A percentile compares a stretch with the other conserved stretches of the same genome.
phyloP scores from a whole-genome alignment of 495 filamentous ascomycete species.

The Aspergillus steynii region DNA sequence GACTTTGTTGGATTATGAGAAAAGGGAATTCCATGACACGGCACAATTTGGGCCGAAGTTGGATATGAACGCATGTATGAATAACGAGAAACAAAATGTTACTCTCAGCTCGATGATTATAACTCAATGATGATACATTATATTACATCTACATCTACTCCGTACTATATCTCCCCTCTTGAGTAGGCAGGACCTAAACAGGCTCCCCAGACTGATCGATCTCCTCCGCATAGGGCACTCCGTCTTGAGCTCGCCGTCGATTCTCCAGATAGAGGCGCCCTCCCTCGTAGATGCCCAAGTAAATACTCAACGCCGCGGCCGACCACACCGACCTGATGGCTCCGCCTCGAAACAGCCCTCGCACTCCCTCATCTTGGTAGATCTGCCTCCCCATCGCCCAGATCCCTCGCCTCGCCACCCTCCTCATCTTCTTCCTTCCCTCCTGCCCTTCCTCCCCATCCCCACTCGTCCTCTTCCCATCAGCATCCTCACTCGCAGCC shows the following conservation, averaged over 20 bases:
- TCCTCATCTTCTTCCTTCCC: too few relatives aligned
- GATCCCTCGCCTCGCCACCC: conserved; percentile 15
- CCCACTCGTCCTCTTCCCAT: conserved; percentile 7
- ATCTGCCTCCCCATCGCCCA: conserved; percentile 63
- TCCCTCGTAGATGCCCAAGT: conserved; percentile 83
- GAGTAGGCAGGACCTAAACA: too few relatives aligned
- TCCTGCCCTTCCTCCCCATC: conserved; percentile 24
- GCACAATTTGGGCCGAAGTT: neutral
- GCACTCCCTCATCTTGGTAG: conserved; percentile 60
- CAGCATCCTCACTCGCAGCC: conserved; percentile 35
- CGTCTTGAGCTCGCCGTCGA: conserved; percentile 17
- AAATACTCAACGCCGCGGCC: conserved; percentile 74
- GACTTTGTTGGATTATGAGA: conserved; percentile 6
- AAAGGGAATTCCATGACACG: neutral
- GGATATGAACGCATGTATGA: conserved; percentile 3
- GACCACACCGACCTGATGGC: conserved; percentile 77
- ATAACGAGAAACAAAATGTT: neutral
- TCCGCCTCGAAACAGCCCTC: conserved; percentile 77
- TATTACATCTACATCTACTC: neutral
- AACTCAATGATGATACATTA: neutral
- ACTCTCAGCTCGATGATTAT: conserved; percentile 4
- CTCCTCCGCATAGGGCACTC: neutral
- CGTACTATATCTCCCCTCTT: too few relatives aligned
- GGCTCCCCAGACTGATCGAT: neutral
- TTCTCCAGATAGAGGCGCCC: conserved; percentile 69